Evolutionary conservation across 306 rosid genomes (phyloP).

Genomic region (Acmispon strigosus): DNA sequence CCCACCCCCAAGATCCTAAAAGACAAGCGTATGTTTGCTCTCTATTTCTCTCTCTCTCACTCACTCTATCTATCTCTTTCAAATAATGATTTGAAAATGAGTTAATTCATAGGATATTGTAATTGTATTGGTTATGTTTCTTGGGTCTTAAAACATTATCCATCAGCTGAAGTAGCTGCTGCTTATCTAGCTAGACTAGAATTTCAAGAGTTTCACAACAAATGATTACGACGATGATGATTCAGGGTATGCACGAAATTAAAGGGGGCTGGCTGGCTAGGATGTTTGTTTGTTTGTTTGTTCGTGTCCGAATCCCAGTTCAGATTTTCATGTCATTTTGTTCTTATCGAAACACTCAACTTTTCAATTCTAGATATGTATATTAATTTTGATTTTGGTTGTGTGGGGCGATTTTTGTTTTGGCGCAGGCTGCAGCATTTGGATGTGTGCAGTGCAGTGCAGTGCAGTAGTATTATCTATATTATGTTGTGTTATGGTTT

Average conservation of each 20-base stretch:
- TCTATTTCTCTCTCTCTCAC: not conserved
- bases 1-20: conserved; percentile 86
- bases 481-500: not conserved
- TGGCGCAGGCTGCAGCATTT: conserved; percentile 23
- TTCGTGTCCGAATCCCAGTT: conserved; percentile 45
- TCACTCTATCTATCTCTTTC: not conserved
- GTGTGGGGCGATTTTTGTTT: conserved; percentile 1
- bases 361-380: conserved; percentile 8
- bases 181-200: conserved; percentile 17
- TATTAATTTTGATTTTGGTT: not conserved
- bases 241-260: conserved; percentile 31
- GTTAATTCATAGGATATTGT: no score
- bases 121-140: not conserved
- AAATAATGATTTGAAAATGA: not conserved
- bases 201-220: conserved; percentile 13
- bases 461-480: no score
- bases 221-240: conserved; percentile 27
- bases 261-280: conserved; percentile 19
- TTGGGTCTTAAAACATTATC: not conserved
- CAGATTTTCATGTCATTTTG: conserved; percentile 42
- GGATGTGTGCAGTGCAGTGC: conserved; percentile 27
- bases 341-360: conserved; percentile 33
- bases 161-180: conserved; percentile 29
- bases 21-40: not conserved
- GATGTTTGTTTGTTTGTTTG: conserved; percentile 9